phyloP scores from a whole-genome alignment of 2,329 filamentous ascomycete genomes.

The Calonectria pseudoturangicola region DNA sequence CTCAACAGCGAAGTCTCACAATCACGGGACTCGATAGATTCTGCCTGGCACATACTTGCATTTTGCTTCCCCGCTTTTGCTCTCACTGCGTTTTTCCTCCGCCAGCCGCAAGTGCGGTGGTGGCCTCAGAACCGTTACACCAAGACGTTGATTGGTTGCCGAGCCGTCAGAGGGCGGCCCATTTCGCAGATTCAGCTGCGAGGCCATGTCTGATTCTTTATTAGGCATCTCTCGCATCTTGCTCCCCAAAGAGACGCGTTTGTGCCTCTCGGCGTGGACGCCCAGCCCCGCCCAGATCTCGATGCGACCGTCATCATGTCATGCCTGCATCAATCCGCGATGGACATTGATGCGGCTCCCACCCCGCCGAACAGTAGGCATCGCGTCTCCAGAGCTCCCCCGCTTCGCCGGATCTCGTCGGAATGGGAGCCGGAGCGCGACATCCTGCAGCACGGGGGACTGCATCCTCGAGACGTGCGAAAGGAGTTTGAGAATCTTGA shows the following conservation, averaged over 20 bases:
- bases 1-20: not conserved
- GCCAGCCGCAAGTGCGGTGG: not conserved
- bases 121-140: slow-evolving; percentile 12
- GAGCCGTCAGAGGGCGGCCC: not conserved
- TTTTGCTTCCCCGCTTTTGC: slow-evolving; percentile 1
- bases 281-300: not conserved
- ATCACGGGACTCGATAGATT: not conserved
- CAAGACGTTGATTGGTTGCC: slow-evolving; percentile 7
- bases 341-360: not conserved
- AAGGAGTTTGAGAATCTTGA: slow-evolving; percentile 1
- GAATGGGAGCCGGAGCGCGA: slow-evolving; percentile 9
- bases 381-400: not conserved
- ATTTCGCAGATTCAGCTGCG: not conserved
- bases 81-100: not conserved
- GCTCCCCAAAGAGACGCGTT: not conserved
- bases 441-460: not conserved
- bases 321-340: not conserved
- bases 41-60: not conserved
- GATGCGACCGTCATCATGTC: not conserved
- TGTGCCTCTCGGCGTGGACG: not conserved
- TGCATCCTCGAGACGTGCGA: slow-evolving; percentile 3
- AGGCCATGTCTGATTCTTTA: not conserved
- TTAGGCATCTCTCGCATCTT: not conserved
- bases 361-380: not conserved
- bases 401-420: slow-evolving; percentile 7